These are phyloP conservation scores for Taiozyma onychis DNA, from an alignment of 1,139 yeast genomes.

Conservation along the genomic window DNA sequence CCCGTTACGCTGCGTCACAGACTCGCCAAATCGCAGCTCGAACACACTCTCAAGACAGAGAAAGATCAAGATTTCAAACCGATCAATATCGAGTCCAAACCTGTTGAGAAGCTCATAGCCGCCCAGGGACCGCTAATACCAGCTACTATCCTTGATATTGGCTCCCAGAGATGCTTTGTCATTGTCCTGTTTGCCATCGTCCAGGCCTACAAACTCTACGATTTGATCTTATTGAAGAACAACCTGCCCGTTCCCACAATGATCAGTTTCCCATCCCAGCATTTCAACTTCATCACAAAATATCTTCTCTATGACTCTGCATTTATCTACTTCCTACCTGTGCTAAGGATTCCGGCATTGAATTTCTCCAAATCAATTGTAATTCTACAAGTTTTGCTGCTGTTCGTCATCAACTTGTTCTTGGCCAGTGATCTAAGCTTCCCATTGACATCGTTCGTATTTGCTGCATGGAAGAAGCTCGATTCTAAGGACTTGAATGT, in stretches of 20 bases:
- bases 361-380: slow-evolving; percentile 41
- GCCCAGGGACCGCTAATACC: slow-evolving; percentile 42
- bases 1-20: slow-evolving; percentile 16
- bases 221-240: slow-evolving; percentile 40
- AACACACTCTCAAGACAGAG: slow-evolving; percentile 6
- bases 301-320: slow-evolving; percentile 69
- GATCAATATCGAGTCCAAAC: neutral
- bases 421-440: slow-evolving; percentile 33
- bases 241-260: slow-evolving; percentile 25
- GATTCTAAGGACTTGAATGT: slow-evolving; percentile 64
- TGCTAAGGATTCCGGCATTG: slow-evolving; percentile 69
- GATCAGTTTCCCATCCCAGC: slow-evolving; percentile 37
- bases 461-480: slow-evolving; percentile 39
- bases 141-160: slow-evolving; percentile 57
- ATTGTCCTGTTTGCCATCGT: slow-evolving; percentile 62
- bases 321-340: slow-evolving; percentile 64
- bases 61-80: neutral
- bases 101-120: neutral
- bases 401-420: slow-evolving; percentile 33
- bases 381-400: slow-evolving; percentile 28
- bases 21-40: slow-evolving; percentile 12
- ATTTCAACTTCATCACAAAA: slow-evolving; percentile 58
- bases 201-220: slow-evolving; percentile 80
- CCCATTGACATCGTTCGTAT: slow-evolving; percentile 46
- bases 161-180: slow-evolving; percentile 70